Percentiles rank a stretch among this genome's conserved stretches.
These are phyloP conservation scores for Plantago rigida DNA, from an alignment of 305 asterid genomes.

Conservation along the genomic window DNA sequence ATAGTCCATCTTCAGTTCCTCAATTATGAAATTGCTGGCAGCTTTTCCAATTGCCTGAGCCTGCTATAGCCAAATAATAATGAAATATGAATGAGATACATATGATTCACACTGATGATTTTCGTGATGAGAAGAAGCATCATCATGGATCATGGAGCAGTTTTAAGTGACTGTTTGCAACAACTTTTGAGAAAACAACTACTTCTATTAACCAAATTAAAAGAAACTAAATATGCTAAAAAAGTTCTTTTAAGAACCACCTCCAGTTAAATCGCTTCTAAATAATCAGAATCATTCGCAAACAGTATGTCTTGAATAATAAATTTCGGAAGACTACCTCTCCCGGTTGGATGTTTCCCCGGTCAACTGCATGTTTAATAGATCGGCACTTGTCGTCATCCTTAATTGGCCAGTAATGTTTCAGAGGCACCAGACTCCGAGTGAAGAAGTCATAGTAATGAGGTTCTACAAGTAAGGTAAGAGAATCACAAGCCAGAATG, in stretches of 20 bases:
- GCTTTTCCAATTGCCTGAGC: slow-evolving; percentile 70
- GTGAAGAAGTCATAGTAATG: slow-evolving; percentile 72
- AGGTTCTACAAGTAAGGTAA: slow-evolving; percentile 59
- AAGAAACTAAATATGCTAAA: no score
- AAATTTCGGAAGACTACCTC: slow-evolving; percentile 37
- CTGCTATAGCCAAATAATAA: slow-evolving; percentile 27
- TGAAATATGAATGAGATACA: no score
- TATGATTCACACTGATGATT: no score
- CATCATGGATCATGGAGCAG: slow-evolving; percentile 1
- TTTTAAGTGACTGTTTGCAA: not conserved
- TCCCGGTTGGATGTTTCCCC: slow-evolving; percentile 67
- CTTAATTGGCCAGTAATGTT: slow-evolving; percentile 90
- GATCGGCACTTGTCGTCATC: slow-evolving; percentile 72
- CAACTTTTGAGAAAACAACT: not conserved
- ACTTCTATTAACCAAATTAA: no score
- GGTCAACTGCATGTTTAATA: slow-evolving; percentile 71
- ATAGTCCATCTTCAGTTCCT: slow-evolving; percentile 60
- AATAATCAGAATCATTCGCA: no score
- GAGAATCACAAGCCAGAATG: slow-evolving; percentile 79
- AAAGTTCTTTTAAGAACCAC: not conserved
- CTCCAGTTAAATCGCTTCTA: not conserved
- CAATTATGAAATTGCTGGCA: slow-evolving; percentile 49
- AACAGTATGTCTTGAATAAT: no score
- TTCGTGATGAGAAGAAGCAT: no score
- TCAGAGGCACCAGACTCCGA: slow-evolving; percentile 63